Evolutionary conservation across 202 grass and related monocot genomes (phyloP), one percentile per base, ranked within the genome.

Genomic region (Carex arenaria): DNA sequence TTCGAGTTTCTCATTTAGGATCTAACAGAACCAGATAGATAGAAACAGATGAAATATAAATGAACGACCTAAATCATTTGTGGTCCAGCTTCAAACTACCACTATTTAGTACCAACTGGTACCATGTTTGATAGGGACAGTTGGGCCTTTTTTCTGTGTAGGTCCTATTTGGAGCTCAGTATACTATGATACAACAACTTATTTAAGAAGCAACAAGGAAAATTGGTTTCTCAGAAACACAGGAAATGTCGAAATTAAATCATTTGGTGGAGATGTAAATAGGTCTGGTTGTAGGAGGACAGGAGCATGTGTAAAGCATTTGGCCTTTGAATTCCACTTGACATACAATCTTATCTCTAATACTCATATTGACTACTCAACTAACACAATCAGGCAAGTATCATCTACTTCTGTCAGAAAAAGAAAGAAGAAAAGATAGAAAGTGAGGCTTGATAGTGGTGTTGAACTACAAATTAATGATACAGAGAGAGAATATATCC

Each of bases 341-440:
- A 30, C 47, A 34, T 32, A 82, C 43, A 67, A 20, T 67, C 76
- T 82, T 51, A 64, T 61, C 62, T 68, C 79, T 82, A 13, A 32
- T 67, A 82, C 42, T 55, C 43, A 31, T 81, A 66, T 70, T 19
- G 80, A 82, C 80, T 55, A 70, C 80, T 82, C 80, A 82, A 70
- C 80, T 82, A 82, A 67, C 80, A 67, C 5, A 38, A 78, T 78
- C 54, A 78, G 38, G 28, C 31, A 47, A 12, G 38, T 47, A 40
- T 17, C 53, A 38, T 78, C 31, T 60, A 19, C 20, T 59, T 60
- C 30, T 20, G 40, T 60, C 53, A 78, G 73, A 77, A 51, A 51
- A 51, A 51, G 47, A 51, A 51, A 51, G 47, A 51, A 51, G 47
- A 51, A 77, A 76, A 77, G 26, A 32, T n/a, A 11, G 52, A 77